phyloP scores from a whole-genome alignment of 257 asterid genomes.

The Solanum chmielewskii region DNA sequence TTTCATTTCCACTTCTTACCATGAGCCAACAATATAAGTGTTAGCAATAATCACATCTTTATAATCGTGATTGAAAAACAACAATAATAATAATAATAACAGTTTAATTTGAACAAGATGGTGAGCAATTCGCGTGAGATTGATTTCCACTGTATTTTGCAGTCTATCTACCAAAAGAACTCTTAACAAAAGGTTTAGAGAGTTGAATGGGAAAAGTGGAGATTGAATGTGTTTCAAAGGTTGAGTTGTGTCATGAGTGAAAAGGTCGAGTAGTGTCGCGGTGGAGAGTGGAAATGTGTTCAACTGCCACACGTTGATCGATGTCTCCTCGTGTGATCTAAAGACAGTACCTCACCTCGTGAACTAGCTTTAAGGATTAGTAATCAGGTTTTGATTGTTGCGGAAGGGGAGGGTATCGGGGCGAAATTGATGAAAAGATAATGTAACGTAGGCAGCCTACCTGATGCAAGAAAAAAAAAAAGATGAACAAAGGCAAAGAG shows the following conservation, averaged over 20 bases:
- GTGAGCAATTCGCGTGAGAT: neutral
- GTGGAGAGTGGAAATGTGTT: neutral
- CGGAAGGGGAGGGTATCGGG: neutral
- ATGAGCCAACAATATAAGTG: neutral
- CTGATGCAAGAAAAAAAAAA: neutral
- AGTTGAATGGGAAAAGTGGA: neutral
- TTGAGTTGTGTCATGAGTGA: neutral
- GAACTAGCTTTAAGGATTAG: neutral
- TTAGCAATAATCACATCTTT: neutral
- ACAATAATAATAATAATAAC: too few relatives aligned
- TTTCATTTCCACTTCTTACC: neutral
- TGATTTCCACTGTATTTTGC: neutral
- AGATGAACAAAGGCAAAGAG: neutral
- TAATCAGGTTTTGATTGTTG: neutral
- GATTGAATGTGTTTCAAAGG: neutral
- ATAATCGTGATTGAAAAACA: neutral
- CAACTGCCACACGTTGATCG: neutral
- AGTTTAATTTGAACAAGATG: neutral
- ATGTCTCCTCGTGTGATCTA: neutral
- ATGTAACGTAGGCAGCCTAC: neutral
- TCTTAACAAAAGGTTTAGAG: neutral
- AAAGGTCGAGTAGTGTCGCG: neutral
- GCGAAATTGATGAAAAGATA: neutral
- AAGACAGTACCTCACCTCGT: neutral
- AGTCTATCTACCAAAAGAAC: neutral